phyloP scores from a whole-genome alignment of 768 basidiomycete genomes.

The Boletus tomentosulus region DNA sequence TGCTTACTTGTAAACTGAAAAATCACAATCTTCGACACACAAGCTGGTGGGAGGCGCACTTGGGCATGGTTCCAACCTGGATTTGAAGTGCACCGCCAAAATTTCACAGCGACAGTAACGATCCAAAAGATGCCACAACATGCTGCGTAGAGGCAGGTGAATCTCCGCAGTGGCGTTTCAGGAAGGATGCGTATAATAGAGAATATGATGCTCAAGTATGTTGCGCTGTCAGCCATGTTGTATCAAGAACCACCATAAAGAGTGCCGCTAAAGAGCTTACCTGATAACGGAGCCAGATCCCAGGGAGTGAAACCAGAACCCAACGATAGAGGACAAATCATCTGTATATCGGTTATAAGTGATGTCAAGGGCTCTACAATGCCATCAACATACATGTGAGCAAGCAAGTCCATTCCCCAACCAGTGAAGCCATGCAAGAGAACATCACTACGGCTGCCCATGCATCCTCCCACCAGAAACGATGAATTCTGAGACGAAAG shows the following conservation, averaged over 20 bases:
- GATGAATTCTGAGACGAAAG: background rate
- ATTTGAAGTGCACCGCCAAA: conserved; percentile 7
- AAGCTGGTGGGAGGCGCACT: background rate
- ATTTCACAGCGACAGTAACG: background rate
- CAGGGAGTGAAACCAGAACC: conserved; percentile 8
- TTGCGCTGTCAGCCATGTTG: background rate
- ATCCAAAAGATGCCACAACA: conserved; percentile 2
- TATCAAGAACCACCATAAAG: background rate
- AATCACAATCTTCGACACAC: background rate
- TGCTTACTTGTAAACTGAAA: conserved; percentile 8
- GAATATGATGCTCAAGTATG: conserved; percentile 12
- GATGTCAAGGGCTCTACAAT: too few species aligned
- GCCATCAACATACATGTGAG: background rate
- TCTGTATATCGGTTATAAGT: background rate
- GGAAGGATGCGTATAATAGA: conserved; percentile 15
- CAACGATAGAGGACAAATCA: background rate
- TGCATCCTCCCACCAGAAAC: background rate
- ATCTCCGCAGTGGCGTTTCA: background rate
- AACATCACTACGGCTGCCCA: background rate
- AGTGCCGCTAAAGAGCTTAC: background rate
- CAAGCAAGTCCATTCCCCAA: background rate
- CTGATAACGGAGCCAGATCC: conserved; percentile 5
- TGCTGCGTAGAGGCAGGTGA: background rate
- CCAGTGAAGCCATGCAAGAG: background rate
- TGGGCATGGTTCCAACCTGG: conserved; percentile 3